Percentiles rank a stretch among this genome's conserved stretches.
Evolutionary conservation across 1,284 basidiomycete genomes (phyloP).

Genomic region (Rhodotorula sp.): DNA sequence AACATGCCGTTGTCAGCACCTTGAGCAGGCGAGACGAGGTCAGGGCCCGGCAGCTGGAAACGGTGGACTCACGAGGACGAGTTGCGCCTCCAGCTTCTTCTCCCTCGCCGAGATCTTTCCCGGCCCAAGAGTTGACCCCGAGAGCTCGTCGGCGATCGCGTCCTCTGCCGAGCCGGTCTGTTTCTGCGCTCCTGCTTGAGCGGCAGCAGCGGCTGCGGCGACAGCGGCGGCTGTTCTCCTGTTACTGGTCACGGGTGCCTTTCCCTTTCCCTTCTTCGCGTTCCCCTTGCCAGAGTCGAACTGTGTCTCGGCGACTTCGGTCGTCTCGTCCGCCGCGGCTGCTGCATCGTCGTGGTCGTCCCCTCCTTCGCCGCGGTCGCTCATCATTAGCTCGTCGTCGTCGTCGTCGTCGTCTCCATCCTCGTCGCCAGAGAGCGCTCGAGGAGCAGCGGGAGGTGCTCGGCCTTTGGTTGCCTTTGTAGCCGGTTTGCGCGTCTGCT

Average conservation of each 20-base stretch:
- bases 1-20: not conserved
- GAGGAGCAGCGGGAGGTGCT: not conserved
- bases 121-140: not conserved
- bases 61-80: slow-evolving; percentile 26
- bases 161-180: not conserved
- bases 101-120: slow-evolving; percentile 15
- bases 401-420: slow-evolving; percentile 3
- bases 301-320: slow-evolving; percentile 21
- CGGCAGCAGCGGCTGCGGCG: not conserved
- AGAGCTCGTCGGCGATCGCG: not conserved
- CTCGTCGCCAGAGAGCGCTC: not conserved
- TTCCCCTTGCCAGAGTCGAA: not conserved
- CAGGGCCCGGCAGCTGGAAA: not conserved
- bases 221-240: not conserved
- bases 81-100: slow-evolving; percentile 31
- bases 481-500: not conserved
- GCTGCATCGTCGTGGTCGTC: not conserved
- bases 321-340: slow-evolving; percentile 13
- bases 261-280: slow-evolving; percentile 6
- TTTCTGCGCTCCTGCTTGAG: not conserved
- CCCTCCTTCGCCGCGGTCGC: not conserved
- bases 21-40: too few species aligned
- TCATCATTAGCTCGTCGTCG: slow-evolving; percentile 2
- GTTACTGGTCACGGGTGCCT: not conserved
- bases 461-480: not conserved